phyloP scores from a whole-genome alignment of 441 rosid species.

The Arabidopsis hybrid region DNA sequence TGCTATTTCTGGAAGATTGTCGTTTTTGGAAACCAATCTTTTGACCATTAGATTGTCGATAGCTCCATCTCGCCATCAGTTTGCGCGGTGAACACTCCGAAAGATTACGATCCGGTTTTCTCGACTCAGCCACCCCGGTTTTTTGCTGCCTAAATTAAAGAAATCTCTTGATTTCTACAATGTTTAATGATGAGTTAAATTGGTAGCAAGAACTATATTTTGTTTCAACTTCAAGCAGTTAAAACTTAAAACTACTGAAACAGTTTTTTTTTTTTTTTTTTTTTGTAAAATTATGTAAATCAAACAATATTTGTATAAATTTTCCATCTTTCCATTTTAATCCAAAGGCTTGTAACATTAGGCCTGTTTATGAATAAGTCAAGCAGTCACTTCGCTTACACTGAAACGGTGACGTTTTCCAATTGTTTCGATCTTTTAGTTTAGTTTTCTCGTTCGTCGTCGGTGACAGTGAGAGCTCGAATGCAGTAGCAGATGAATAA shows the following conservation, averaged over 20 bases:
- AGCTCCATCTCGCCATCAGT: constrained; percentile 9
- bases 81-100: constrained; percentile 9
- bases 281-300: background rate
- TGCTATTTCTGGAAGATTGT: constrained; percentile 18
- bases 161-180: constrained; percentile 10
- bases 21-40: constrained; percentile 4
- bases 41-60: constrained; percentile 5
- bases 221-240: background rate
- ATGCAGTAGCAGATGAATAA: constrained; percentile 26
- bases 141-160: background rate
- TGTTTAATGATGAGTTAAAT: background rate
- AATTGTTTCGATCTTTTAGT: background rate
- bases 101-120: background rate
- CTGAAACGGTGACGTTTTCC: background rate
- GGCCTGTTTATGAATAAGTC: background rate
- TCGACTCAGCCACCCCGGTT: background rate
- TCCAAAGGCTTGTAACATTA: background rate
- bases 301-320: background rate
- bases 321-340: background rate
- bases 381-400: too few species aligned
- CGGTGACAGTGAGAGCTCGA: background rate
- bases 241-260: background rate
- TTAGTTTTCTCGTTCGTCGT: background rate
- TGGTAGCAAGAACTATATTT: background rate
- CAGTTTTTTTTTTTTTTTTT: background rate